Base-by-base conservation (phyloP, 2,329 filamentous ascomycete species). In the Arthrobotrys pseudoclavata region DNA sequence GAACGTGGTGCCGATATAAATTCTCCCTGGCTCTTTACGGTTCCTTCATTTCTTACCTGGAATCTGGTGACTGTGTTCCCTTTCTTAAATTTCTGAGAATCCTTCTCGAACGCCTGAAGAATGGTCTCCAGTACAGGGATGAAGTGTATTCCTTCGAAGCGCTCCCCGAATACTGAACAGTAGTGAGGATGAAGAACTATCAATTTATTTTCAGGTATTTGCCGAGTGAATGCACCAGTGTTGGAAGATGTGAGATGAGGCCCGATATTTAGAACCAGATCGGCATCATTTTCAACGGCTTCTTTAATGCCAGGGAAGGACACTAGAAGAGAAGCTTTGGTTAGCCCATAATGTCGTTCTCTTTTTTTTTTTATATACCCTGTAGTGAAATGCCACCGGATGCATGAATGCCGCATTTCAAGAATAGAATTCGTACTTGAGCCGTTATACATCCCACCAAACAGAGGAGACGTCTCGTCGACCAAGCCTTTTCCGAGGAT, bases 111-210 rank as follows among this genome's bases (percentile, higher is more conserved):
- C 34, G 79, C 80, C 18, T 71, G 79, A 9, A 75, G 37, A 10
- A 78, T 15, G 12, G 37, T 60, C 20, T 72, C 53, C 10, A 78
- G 62, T n/a, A 78, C 62, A 1, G 74, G 72, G 2, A 68, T 6
- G 29, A 78, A 78, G 52, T 78, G 74, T 29, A 81, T 69, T 42
- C 76, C 78, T 4, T 80, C 80, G 50, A 55, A 82, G 29, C 79
- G 80, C 67, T 81, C 78, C 1, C 60, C 80, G 4, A 76, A 60
- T 15, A 82, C 53, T 15, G 81, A 80, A 42, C 81, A 81, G 55
- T 79, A 81, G 20, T 81, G 74, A 1, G 74, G 74, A 31, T 78
- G 74, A 3, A 78, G 34, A 13, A 40, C 37, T 9, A 78, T 62
- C 45, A 78, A 7, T 37, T 78, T 78, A n/a, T 55, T 42, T n/a